Evolutionary conservation across 2,329 filamentous ascomycete genomes (phyloP), one percentile per base, ranked within the genome.

Genomic region (Salinomyces thailandicus): DNA sequence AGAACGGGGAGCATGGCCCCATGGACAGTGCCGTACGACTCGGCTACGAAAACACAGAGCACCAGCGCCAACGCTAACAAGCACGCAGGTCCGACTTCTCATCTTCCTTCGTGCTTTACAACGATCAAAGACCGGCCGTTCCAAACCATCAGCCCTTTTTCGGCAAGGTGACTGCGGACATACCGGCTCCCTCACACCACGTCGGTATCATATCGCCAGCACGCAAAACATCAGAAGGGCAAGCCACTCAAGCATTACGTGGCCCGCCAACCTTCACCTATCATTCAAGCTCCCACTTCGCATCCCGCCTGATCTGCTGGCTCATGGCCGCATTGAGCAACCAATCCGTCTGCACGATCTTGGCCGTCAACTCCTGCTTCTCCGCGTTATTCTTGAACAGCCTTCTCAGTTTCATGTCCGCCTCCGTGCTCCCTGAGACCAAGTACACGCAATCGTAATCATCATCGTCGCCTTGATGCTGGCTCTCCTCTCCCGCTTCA

Each of bases 301-400:
- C 50, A 26, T 53, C 44, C 45, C 53, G 58, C 14, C 36, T 37
- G 15, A 91, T 66, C 59, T 85, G 71, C 62, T 98, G 91, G 51
- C 75, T 77, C 83, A 98, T 89, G 4, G 85, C 85, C 41, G 86
- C 79, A 53, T 87, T 81, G 39, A 98, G 65, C 50, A 98, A 60
- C 91, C 91, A 98, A 55, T 98, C 87, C 2, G 82, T 75, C 31
- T 73, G 74, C 16, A 95, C 85, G 27, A 98, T 78, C 36, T 82
- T 71, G 2, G 87, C 80, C 47, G 79, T 72, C 72, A 89, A 86
- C 54, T 84, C 79, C 30, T 83, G 79, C 48, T 79, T 80, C 44
- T 71, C 65, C 2, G 84, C 87, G 73, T 93, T 79, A 35, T 82
- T 75, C 38, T 76, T 70, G 58, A 98, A 98, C 41, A 77, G 77